Conservation (phyloP, 1,139 yeast species). For the Scheffersomyces insectosa region DNA sequence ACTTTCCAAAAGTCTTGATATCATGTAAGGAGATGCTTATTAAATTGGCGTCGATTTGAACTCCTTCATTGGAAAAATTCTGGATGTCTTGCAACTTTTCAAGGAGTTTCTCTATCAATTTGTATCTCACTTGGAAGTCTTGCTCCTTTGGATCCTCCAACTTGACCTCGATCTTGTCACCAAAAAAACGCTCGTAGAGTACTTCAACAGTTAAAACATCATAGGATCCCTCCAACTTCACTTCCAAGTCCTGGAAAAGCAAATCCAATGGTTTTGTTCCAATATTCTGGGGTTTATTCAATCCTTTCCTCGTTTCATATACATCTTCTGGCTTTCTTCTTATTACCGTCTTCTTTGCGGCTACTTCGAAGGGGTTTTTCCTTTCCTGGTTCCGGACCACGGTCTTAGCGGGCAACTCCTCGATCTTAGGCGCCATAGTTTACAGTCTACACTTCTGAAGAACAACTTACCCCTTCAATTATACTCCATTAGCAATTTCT, state of each 20-base stretch:
- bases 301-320: conserved; percentile 36
- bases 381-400: conserved; percentile 4
- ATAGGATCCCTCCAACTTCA: conserved; percentile 23
- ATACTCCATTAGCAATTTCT: too few species aligned
- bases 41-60: conserved; percentile 34
- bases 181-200: conserved; percentile 11
- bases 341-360: conserved; percentile 29
- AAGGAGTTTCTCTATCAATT: conserved; percentile 30
- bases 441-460: neutral
- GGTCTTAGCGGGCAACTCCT: conserved; percentile 10
- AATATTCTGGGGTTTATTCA: conserved; percentile 32
- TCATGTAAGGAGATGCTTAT: conserved; percentile 82
- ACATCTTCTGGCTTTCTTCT: conserved; percentile 36
- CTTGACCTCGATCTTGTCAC: neutral
- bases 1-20: conserved; percentile 66
- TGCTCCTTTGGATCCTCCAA: neutral
- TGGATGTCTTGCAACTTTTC: conserved; percentile 38
- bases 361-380: conserved; percentile 36
- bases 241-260: conserved; percentile 33
- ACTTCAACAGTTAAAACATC: conserved; percentile 24
- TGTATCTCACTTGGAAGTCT: conserved; percentile 15
- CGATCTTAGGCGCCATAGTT: conserved; percentile 30
- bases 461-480: too few species aligned
- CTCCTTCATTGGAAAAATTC: conserved; percentile 21
- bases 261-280: conserved; percentile 38